Base-by-base conservation (phyloP, 2,329 filamentous ascomycete species). In the Pseudocercospora fuligena region DNA sequence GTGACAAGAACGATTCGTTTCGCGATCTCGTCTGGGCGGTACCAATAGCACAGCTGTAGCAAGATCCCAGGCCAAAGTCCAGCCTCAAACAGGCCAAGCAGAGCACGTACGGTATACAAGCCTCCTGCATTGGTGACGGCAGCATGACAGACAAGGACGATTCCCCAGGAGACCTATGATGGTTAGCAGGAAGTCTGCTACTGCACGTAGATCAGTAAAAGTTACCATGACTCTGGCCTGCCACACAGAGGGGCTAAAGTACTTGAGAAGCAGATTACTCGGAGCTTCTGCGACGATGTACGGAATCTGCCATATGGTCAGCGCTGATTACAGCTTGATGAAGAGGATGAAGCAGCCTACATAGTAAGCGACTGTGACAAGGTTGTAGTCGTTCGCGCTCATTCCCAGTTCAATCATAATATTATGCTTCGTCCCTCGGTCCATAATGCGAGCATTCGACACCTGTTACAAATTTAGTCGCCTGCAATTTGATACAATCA, bases 21-120 rank as follows among this genome's bases (percentile, higher is more conserved):
- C 19, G 49, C 49, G 14, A 84, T 81, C 65, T 84, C 82, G 61
- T 84, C 82, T 0, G 81, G 80, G 4, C 82, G 75, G 65, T 84
- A 84, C 82, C 82, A 84, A 65, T 83, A 83, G 36, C 57, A 58
- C 6, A 65, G 36, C 49, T 67, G 66, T 19, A 61, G 31, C 4
- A 61, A 25, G 14, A 65, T 19, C 14, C 65, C 67, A 11, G 65
- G 67, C 27, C 64, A 69, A 1, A 69, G 19, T 11, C 67, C 59
- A 40, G 67, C 61, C 47, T 69, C 67, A 33, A 29, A 54, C 43
- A 25, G 63, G 31, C 19, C 54, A 12, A 68, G 43, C 9, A 68
- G 29, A 21, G 63, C 63, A 3, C 66, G 7, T 1, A 33, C 53
- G 3, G 60, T 49, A 36, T 66, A 63, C 19, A 63, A 27, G 6